These are phyloP conservation scores for Gremmenia infestans DNA, from an alignment of 2,329 filamentous ascomycete genomes.

Conservation along the genomic window DNA sequence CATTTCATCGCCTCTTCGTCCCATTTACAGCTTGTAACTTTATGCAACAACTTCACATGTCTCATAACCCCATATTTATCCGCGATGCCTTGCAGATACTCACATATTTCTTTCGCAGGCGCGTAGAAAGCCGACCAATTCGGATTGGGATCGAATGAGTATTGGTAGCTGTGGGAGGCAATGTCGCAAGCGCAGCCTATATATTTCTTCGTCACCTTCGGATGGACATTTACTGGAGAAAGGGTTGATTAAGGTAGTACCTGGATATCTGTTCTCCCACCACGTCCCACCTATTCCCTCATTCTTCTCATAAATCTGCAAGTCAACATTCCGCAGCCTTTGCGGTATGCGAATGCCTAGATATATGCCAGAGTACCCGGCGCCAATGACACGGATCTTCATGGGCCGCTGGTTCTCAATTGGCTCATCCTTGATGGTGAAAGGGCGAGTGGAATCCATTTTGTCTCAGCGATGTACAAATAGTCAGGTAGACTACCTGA, in stretches of 20 bases:
- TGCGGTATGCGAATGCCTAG: conserved; percentile 29
- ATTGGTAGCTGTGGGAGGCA: conserved; percentile 54
- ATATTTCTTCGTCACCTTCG: not conserved
- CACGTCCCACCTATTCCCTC: conserved; percentile 48
- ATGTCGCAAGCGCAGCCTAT: conserved; percentile 20
- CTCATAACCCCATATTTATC: conserved; percentile 61
- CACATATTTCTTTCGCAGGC: conserved; percentile 60
- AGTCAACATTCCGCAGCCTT: conserved; percentile 25
- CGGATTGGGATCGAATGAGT: conserved; percentile 61
- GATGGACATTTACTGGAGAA: too few relatives aligned
- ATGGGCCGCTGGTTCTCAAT: conserved; percentile 26
- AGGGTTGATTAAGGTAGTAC: conserved; percentile 1
- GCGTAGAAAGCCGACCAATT: conserved; percentile 67
- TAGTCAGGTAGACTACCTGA: too few relatives aligned
- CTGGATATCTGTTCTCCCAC: conserved; percentile 43
- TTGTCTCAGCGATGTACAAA: not conserved
- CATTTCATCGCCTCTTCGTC: conserved; percentile 44
- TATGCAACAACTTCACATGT: conserved; percentile 49
- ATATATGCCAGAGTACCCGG: conserved; percentile 32
- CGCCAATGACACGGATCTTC: conserved; percentile 30
- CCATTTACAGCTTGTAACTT: conserved; percentile 54
- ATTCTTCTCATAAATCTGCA: conserved; percentile 50
- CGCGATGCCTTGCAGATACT: conserved; percentile 62
- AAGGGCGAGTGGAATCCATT: not conserved
- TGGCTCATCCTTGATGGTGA: conserved; percentile 24